Percentiles rank a stretch among this genome's conserved stretches.
Evolutionary conservation across 805 yeast genomes (phyloP).

Genomic region (Schwanniomyces sp.): DNA sequence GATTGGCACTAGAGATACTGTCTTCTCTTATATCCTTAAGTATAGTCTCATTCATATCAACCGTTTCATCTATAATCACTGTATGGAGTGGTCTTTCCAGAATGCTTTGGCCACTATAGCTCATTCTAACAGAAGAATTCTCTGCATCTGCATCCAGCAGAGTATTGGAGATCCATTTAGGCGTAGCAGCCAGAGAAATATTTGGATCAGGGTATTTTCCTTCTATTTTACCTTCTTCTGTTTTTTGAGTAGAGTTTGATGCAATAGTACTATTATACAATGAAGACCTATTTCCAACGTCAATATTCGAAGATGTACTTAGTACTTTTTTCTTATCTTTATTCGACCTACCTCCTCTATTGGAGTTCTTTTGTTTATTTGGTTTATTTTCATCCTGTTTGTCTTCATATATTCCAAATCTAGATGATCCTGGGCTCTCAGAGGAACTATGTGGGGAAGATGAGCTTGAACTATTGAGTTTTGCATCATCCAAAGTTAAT

Average conservation of each 20-base stretch:
- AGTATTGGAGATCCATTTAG: slow-evolving; percentile 4
- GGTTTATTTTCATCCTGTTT: neutral
- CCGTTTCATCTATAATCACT: neutral
- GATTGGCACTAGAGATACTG: neutral
- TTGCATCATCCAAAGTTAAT: slow-evolving; percentile 10
- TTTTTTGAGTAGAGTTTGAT: slow-evolving; percentile 10
- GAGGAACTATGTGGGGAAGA: neutral
- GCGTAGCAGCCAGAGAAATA: slow-evolving; percentile 12
- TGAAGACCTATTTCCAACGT: slow-evolving; percentile 14
- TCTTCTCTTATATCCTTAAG: neutral
- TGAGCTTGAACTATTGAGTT: neutral
- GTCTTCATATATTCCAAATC: slow-evolving; percentile 12
- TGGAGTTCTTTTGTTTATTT: slow-evolving; percentile 8
- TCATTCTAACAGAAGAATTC: neutral
- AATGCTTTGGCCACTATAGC: neutral
- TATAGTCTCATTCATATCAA: neutral
- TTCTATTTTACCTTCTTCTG: slow-evolving; percentile 1
- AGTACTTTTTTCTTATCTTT: slow-evolving; percentile 11
- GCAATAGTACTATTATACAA: slow-evolving; percentile 12
- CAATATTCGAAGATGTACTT: slow-evolving; percentile 17
- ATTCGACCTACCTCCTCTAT: neutral
- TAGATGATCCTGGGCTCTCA: slow-evolving; percentile 4
- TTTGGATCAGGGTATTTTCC: slow-evolving; percentile 21
- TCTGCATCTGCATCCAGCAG: neutral
- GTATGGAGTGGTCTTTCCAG: slow-evolving; percentile 7